Evolutionary conservation across 768 basidiomycete genomes (phyloP).

Genomic region (Strobilomyces confusus): DNA sequence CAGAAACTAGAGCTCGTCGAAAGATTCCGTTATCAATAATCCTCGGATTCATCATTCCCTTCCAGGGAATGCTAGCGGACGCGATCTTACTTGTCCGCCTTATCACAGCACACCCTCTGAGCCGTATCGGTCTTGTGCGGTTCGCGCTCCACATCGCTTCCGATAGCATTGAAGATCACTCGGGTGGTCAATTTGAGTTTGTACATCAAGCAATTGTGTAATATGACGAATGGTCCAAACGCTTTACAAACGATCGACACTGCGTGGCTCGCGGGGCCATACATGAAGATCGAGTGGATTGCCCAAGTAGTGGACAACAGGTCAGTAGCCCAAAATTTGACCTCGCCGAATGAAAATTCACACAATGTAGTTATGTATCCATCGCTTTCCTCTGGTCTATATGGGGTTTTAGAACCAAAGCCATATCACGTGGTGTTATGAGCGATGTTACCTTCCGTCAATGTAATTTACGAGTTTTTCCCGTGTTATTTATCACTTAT

Average conservation of each 20-base stretch:
- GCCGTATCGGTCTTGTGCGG: conserved; percentile 5
- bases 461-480: not conserved
- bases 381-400: conserved; percentile 24
- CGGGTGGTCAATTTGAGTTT: conserved; percentile 18
- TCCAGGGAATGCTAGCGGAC: conserved; percentile 23
- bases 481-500: too few species aligned
- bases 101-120: conserved; percentile 15
- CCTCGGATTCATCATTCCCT: conserved; percentile 18
- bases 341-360: too few species aligned
- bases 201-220: conserved; percentile 6
- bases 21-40: conserved; percentile 12
- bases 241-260: not conserved
- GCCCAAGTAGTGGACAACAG: conserved; percentile 27
- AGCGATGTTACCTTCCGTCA: not conserved
- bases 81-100: conserved; percentile 23
- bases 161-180: conserved; percentile 18
- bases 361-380: conserved; percentile 19
- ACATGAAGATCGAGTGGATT: conserved; percentile 30
- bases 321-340: conserved; percentile 3
- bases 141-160: conserved; percentile 14
- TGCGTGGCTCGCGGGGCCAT: conserved; percentile 20
- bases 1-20: not conserved
- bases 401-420: not conserved
- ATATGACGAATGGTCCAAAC: not conserved
- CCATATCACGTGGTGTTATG: not conserved